phyloP scores from a whole-genome alignment of 768 basidiomycete genomes.

The Lactarius sanguifluus region DNA sequence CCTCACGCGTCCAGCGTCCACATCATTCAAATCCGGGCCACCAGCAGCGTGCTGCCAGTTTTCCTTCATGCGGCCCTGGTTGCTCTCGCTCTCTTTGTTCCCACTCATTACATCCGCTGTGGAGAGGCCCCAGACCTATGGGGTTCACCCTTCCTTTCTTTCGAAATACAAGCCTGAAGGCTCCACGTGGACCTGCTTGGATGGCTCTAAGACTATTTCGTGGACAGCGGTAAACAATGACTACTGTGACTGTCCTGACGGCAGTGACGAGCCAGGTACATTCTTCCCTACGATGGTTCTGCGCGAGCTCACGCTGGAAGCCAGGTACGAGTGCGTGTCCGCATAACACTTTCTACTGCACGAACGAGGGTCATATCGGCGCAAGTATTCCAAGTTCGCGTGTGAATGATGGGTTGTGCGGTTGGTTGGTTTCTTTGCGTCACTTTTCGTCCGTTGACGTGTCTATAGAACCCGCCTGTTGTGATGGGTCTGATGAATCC shows the following conservation, averaged over 20 bases:
- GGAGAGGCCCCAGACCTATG: slow-evolving; percentile 49
- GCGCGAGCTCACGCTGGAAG: slow-evolving; percentile 13
- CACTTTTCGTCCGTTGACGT: slow-evolving; percentile 25
- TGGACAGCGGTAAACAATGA: slow-evolving; percentile 90
- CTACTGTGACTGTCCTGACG: slow-evolving; percentile 91
- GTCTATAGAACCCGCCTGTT: slow-evolving; percentile 78
- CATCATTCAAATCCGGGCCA: not conserved
- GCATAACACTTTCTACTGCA: slow-evolving; percentile 75
- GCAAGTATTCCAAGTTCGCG: slow-evolving; percentile 72
- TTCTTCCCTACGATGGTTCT: slow-evolving; percentile 6
- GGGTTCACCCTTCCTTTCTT: slow-evolving; percentile 55
- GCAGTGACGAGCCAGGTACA: slow-evolving; percentile 92
- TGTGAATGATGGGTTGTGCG: slow-evolving; percentile 92
- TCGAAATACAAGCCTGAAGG: slow-evolving; percentile 55
- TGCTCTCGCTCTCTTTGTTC: slow-evolving; percentile 7
- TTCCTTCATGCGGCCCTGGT: slow-evolving; percentile 14
- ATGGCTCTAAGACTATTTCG: slow-evolving; percentile 74
- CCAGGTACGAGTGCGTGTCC: slow-evolving; percentile 85
- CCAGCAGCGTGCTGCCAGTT: slow-evolving; percentile 7
- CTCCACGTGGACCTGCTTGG: slow-evolving; percentile 71
- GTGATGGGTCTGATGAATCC: slow-evolving; percentile 93
- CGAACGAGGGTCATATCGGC: slow-evolving; percentile 86
- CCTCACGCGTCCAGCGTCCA: not conserved
- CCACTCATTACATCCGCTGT: not conserved
- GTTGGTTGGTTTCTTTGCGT: slow-evolving; percentile 45